Evolutionary conservation across 441 rosid species (phyloP), one percentile per base, ranked within the genome.

Genomic region (Adansonia gregorii): DNA sequence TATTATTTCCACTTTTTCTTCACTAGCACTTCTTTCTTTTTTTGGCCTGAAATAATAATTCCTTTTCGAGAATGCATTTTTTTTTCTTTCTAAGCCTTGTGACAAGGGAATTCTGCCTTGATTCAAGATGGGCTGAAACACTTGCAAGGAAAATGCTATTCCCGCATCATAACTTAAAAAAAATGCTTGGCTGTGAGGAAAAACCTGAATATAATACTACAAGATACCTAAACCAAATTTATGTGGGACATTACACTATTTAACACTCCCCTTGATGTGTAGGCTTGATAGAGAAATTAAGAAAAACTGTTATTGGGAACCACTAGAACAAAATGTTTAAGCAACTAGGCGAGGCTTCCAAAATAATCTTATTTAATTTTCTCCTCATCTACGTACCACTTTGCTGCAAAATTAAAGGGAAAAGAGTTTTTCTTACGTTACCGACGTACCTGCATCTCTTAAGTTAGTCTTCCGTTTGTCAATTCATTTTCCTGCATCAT

Each of bases 281-380:
- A 45, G 72, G 27, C 55, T 67, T 45, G 72, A 67, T 45, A 7
- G 48, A 65, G 41, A 22, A 41, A 65, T 65, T n/a, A 66, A 66
- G 69, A 41, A 66, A 66, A 41, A 17, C 9, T 66, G 71, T 48
- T 22, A n/a, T 46, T 12, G 0, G 58, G 52, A 64, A 48, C 56
- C 19, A 6, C 56, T 22, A 46, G 41, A 48, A 8, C 41, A 46
- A 68, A 22, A 68, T 46, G 56, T 22, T 35, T 20, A 43, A 43
- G 15, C 54, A 9, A 64, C 7, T 63, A 66, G 35, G 35, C 17
- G 59, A 54, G 59, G 59, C 2, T 54, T 9, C 8, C 8, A 54
- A 54, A 54, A n/a, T n/a, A 54, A 54, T 56, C 61, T 56, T 8
- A 56, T 56, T 19, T 19, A 17, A 1, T 56, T 56, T 7, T 56